Conservation (phyloP, 371 early-diverging fungal species). For the Syncephalastrum racemosum region DNA sequence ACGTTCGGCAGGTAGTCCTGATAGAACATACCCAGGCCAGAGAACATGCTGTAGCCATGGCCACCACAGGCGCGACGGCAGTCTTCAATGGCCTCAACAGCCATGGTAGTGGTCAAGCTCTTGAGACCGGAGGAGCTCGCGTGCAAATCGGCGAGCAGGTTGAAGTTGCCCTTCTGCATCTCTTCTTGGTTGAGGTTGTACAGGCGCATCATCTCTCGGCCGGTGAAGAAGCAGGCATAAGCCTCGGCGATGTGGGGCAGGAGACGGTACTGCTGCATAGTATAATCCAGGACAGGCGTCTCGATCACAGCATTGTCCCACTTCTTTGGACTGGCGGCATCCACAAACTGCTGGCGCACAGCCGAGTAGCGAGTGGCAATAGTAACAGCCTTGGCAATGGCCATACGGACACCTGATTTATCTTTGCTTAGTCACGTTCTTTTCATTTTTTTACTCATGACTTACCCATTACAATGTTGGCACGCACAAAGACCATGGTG, state of each 20-base stretch:
- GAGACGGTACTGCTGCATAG: slow-evolving; percentile 75
- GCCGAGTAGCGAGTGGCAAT: slow-evolving; percentile 51
- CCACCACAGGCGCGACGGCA: slow-evolving; percentile 78
- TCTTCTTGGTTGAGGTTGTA: slow-evolving; percentile 60
- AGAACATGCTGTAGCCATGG: slow-evolving; percentile 79
- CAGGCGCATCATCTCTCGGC: slow-evolving; percentile 59
- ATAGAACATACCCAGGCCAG: slow-evolving; percentile 75
- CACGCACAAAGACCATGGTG: slow-evolving; percentile 75
- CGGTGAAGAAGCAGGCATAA: slow-evolving; percentile 73
- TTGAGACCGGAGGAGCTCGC: slow-evolving; percentile 86
- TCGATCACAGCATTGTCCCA: slow-evolving; percentile 49
- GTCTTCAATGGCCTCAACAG: slow-evolving; percentile 78
- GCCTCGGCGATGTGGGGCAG: slow-evolving; percentile 71
- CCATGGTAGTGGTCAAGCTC: slow-evolving; percentile 74
- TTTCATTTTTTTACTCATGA: not conserved
- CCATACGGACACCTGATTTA: slow-evolving; percentile 30
- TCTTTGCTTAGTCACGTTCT: slow-evolving; percentile 9
- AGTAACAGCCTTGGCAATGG: slow-evolving; percentile 58
- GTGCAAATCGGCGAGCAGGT: slow-evolving; percentile 77
- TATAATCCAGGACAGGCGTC: slow-evolving; percentile 76
- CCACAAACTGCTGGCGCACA: slow-evolving; percentile 52
- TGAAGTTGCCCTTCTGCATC: slow-evolving; percentile 55
- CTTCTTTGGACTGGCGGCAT: slow-evolving; percentile 46
- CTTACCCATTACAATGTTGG: slow-evolving; percentile 60
- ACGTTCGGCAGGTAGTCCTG: slow-evolving; percentile 62